Base-by-base conservation (phyloP, 176 grass and related monocot species). In the Raddia guianensis region DNA sequence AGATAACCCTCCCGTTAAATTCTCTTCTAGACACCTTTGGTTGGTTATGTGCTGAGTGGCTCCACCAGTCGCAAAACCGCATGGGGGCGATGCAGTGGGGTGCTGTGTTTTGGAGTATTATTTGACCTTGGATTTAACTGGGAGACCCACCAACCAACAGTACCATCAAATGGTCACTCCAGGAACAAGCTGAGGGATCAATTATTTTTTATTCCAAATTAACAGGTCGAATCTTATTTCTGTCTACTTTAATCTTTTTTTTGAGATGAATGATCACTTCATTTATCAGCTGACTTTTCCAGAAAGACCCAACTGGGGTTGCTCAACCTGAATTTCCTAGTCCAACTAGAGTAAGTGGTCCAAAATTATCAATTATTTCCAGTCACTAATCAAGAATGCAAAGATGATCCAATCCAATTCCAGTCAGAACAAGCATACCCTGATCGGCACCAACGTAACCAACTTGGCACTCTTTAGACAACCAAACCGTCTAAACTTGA, bases 61-160 rank as follows among this genome's bases (percentile, higher is more conserved):
- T n/a, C n/a, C n/a, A n/a, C n/a, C n/a, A n/a, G n/a, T n/a, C n/a
- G n/a, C n/a, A n/a, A n/a, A n/a, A n/a, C n/a, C n/a, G n/a, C n/a
- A n/a, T n/a, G n/a, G n/a, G n/a, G n/a, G n/a, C n/a, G n/a, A n/a
- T n/a, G n/a, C n/a, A n/a, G n/a, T n/a, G n/a, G n/a, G n/a, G n/a
- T n/a, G n/a, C n/a, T n/a, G n/a, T n/a, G 18, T 40, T 86, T 74
- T 54, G 72, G 69, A 47, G 65, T 71, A 64, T 76, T 72, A 77
- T 79, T 27, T 82, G 66, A 65, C 66, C 33, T 46, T 74, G 73
- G 49, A 87, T 71, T 57, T 72, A 72, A 42, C 73, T 9, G 56
- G 10, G 50, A 52, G 50, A 55, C 33, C 45, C 50, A 78, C 74
- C 61, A 78, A 73, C 50, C 6, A 58, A 15, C 12, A 77, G 62